phyloP scores from a whole-genome alignment of 1,284 basidiomycete species.

The Sporisorium sorghi region DNA sequence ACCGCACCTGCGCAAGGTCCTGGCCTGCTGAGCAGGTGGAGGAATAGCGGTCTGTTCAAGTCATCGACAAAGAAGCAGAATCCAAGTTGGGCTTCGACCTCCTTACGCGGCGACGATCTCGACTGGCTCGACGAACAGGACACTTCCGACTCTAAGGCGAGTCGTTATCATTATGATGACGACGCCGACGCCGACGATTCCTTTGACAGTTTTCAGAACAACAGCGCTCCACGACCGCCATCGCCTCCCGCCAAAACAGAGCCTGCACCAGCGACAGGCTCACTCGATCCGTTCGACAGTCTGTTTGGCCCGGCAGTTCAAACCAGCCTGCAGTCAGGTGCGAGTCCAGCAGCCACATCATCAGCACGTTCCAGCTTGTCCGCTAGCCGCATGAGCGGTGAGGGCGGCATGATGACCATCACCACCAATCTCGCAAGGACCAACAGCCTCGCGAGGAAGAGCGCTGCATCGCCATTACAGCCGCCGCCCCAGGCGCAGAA shows the following conservation, averaged over 20 bases:
- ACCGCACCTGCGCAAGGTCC: constrained; percentile 19
- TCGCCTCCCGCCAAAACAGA: constrained; percentile 2
- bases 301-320: constrained; percentile 21
- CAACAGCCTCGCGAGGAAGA: constrained; percentile 24
- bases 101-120: constrained; percentile 26
- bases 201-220: constrained; percentile 23
- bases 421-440: constrained; percentile 30
- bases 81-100: constrained; percentile 22
- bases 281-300: constrained; percentile 29
- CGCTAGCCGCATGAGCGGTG: constrained; percentile 26
- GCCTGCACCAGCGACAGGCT: not conserved
- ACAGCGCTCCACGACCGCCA: constrained; percentile 4
- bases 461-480: constrained; percentile 29
- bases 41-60: constrained; percentile 36
- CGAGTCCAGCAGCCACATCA: constrained; percentile 19
- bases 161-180: constrained; percentile 24
- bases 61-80: constrained; percentile 21
- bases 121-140: constrained; percentile 47
- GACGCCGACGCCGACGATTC: constrained; percentile 32
- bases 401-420: constrained; percentile 45
- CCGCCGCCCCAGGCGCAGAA: constrained; percentile 29
- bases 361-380: constrained; percentile 35
- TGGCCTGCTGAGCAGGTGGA: constrained; percentile 41
- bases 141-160: constrained; percentile 17
- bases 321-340: constrained; percentile 10